These are phyloP conservation scores for Fragaria ananassa DNA, from an alignment of 306 rosid species.

Conservation along the genomic window DNA sequence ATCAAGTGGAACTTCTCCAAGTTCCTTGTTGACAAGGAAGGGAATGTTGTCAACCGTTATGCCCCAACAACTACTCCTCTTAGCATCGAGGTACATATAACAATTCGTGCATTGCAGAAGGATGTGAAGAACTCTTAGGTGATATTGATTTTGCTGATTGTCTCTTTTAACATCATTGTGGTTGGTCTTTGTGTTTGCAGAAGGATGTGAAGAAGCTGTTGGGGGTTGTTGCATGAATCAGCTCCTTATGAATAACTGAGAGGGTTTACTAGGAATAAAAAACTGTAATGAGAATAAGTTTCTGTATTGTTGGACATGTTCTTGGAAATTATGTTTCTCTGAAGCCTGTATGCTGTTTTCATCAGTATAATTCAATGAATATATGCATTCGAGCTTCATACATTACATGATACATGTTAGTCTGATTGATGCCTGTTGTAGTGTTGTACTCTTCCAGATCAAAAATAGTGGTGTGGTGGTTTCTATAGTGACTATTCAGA, in stretches of 20 bases:
- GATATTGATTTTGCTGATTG: neutral
- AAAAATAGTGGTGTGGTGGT: neutral
- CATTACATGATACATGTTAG: neutral
- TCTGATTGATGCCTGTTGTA: neutral
- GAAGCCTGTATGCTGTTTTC: neutral
- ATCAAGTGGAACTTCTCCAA: constrained; percentile 96
- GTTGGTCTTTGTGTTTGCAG: constrained; percentile 30
- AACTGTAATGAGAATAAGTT: constrained; percentile 22
- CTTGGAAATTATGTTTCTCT: neutral
- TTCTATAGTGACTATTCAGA: neutral
- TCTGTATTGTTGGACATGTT: constrained; percentile 1
- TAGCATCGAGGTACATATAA: constrained; percentile 70
- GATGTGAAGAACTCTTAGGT: too few species aligned
- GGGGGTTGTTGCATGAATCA: constrained; percentile 34
- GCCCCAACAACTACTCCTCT: constrained; percentile 97
- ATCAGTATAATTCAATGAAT: neutral
- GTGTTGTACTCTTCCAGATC: neutral
- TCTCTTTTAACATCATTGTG: neutral
- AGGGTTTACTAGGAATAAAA: constrained; percentile 33
- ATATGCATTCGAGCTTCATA: neutral
- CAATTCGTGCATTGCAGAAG: neutral
- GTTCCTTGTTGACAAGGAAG: constrained; percentile 85
- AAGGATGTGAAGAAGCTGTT: constrained; percentile 47
- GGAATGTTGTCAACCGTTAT: constrained; percentile 86
- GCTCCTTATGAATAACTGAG: constrained; percentile 17